Conservation (phyloP, 306 rosid species). For the Inga leiocalycina region DNA sequence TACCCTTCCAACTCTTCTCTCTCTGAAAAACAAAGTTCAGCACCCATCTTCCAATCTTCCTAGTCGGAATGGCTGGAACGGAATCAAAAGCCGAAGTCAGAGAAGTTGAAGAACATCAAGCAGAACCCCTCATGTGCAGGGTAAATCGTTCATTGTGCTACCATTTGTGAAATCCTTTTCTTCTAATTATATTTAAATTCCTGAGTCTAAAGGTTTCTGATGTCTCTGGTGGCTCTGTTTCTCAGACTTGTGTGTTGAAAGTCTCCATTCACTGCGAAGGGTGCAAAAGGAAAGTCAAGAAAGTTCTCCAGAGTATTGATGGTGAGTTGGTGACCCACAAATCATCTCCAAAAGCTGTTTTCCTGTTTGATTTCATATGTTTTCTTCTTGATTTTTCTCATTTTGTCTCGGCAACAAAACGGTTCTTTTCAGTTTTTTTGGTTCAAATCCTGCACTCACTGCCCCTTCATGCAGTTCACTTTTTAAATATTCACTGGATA, state of each 20-base stretch:
- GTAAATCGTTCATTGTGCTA: slow-evolving; percentile 42
- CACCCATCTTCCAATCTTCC: slow-evolving; percentile 20
- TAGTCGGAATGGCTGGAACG: slow-evolving; percentile 59
- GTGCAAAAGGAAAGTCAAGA: slow-evolving; percentile 71
- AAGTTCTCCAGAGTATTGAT: slow-evolving; percentile 53
- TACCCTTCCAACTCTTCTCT: slow-evolving; percentile 23
- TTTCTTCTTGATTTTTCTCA: neutral
- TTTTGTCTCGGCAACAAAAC: neutral
- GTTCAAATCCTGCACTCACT: neutral
- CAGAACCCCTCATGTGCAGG: slow-evolving; percentile 54
- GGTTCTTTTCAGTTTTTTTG: neutral
- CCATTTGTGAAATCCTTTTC: neutral
- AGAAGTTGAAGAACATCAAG: slow-evolving; percentile 43
- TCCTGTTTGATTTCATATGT: neutral
- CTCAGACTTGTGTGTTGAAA: slow-evolving; percentile 63
- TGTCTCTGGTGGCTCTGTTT: slow-evolving; percentile 19
- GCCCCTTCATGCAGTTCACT: neutral
- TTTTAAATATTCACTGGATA: neutral
- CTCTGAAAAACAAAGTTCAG: slow-evolving; percentile 22
- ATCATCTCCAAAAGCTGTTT: neutral
- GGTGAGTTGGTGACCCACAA: slow-evolving; percentile 44
- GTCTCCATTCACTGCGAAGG: slow-evolving; percentile 83
- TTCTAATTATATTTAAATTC: neutral
- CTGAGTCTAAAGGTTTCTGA: slow-evolving; percentile 13
- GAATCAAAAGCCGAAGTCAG: slow-evolving; percentile 45